A percentile compares a stretch with the other conserved stretches of the same genome.
Evolutionary conservation across 2,329 filamentous ascomycete genomes (phyloP).

Genomic region (Pseudocercospora macadamiae): DNA sequence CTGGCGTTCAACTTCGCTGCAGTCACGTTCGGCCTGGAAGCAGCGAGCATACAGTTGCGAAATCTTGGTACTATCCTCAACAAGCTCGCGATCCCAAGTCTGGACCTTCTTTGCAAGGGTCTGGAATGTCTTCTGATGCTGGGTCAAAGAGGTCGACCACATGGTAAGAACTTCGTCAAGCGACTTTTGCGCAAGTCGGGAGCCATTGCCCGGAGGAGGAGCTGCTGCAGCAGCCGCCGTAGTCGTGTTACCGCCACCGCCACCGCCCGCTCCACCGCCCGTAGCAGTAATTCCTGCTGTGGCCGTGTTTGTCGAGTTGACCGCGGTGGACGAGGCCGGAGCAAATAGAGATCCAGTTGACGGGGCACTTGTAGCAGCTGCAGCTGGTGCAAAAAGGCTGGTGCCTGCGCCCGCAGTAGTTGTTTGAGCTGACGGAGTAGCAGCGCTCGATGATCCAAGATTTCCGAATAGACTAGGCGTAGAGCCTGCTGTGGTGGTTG

Average conservation of each 20-base stretch:
- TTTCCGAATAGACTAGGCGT: conserved; percentile 12
- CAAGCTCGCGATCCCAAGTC: conserved; percentile 86
- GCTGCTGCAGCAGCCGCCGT: conserved; percentile 53
- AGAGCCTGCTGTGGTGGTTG: conserved; percentile 5
- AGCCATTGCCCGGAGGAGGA: conserved; percentile 76
- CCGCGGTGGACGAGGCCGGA: conserved; percentile 1
- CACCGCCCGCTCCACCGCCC: conserved; percentile 1
- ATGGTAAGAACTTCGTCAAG: conserved; percentile 98
- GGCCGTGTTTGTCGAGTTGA: conserved; percentile 4
- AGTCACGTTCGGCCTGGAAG: conserved; percentile 90
- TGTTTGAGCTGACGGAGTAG: neutral
- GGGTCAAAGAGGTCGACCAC: conserved; percentile 92
- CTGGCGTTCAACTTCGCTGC: conserved; percentile 90
- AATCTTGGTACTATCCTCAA: conserved; percentile 94
- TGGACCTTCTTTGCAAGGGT: conserved; percentile 85
- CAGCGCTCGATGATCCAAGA: neutral
- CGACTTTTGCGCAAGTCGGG: conserved; percentile 94
- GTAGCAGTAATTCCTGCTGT: conserved; percentile 5
- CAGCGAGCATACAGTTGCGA: conserved; percentile 90
- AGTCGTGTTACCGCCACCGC: neutral
- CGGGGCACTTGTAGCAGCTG: conserved; percentile 9
- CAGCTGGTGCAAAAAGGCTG: neutral
- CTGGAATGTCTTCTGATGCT: conserved; percentile 97
- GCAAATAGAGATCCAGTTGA: conserved; percentile 10
- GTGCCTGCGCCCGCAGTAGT: neutral